Evolutionary conservation across 1,284 basidiomycete species (phyloP).

Genomic region (Microbotryum scabiosae): DNA sequence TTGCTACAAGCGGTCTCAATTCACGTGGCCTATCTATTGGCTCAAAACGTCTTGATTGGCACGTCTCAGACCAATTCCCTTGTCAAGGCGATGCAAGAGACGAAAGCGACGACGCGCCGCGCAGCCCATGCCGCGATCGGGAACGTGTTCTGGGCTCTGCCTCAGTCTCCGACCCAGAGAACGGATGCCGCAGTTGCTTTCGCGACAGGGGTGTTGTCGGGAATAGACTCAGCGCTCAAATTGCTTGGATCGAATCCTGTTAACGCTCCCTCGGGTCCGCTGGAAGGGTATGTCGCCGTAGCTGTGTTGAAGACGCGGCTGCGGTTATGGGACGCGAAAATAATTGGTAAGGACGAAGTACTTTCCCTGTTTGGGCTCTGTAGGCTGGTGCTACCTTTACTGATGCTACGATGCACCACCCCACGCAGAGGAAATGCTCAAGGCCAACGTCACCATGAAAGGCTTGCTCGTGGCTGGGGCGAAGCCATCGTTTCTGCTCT

Average conservation of each 20-base stretch:
- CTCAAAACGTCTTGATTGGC: background rate
- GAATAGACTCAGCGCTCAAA: slow-evolving; percentile 63
- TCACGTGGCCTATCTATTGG: slow-evolving; percentile 48
- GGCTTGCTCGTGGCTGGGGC: slow-evolving; percentile 41
- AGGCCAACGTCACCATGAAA: slow-evolving; percentile 38
- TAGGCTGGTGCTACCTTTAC: background rate
- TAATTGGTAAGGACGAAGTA: slow-evolving; percentile 14
- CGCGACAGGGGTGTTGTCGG: slow-evolving; percentile 50
- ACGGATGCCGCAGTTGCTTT: slow-evolving; percentile 43
- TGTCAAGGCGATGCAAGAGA: slow-evolving; percentile 37
- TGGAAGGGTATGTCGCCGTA: slow-evolving; percentile 74
- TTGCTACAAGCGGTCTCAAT: slow-evolving; percentile 51
- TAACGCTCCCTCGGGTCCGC: slow-evolving; percentile 53
- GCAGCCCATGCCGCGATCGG: slow-evolving; percentile 52
- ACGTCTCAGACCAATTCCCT: slow-evolving; percentile 19
- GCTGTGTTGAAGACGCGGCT: slow-evolving; percentile 61
- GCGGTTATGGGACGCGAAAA: slow-evolving; percentile 18
- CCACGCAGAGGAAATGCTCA: slow-evolving; percentile 20
- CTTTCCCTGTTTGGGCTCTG: background rate
- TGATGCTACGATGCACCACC: background rate
- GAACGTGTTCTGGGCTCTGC: slow-evolving; percentile 44
- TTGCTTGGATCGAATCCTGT: slow-evolving; percentile 53
- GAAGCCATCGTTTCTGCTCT: slow-evolving; percentile 77
- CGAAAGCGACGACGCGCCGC: slow-evolving; percentile 50
- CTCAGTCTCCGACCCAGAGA: slow-evolving; percentile 33